A percentile compares a stretch with the other conserved stretches of the same genome.
phyloP scores from a whole-genome alignment of 495 filamentous ascomycete genomes.

The Cercophora samala region DNA sequence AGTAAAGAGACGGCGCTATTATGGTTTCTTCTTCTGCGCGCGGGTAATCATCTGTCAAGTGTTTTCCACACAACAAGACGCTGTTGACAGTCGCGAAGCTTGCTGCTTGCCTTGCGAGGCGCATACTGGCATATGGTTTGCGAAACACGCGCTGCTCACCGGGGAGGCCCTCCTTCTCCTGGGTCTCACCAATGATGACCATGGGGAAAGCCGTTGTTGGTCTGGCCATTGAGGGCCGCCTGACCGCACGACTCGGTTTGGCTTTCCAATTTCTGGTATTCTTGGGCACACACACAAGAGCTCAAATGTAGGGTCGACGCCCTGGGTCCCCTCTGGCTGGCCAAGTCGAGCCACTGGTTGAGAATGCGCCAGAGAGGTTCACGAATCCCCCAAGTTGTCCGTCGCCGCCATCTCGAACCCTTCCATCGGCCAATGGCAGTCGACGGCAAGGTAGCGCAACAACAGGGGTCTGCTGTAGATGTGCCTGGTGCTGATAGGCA shows the following conservation, averaged over 20 bases:
- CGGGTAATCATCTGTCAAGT: not conserved
- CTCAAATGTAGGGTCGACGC: slow-evolving; percentile 18
- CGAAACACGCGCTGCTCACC: not conserved
- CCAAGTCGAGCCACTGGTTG: slow-evolving; percentile 26
- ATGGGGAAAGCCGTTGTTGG: slow-evolving; percentile 1
- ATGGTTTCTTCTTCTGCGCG: not conserved
- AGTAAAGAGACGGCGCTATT: too few relatives aligned
- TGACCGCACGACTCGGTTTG: not conserved
- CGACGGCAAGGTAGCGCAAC: slow-evolving; percentile 12
- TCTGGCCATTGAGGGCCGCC: not conserved
- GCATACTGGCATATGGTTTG: not conserved
- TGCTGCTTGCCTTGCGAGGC: not conserved
- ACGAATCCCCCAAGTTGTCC: slow-evolving; percentile 22
- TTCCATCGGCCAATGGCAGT: slow-evolving; percentile 27
- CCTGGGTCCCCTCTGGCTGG: slow-evolving; percentile 17
- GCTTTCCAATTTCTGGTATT: not conserved
- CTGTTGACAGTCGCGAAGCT: not conserved
- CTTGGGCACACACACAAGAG: slow-evolving; percentile 7
- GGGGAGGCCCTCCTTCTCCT: not conserved
- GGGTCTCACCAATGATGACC: slow-evolving; percentile 9
- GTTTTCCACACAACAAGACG: not conserved
- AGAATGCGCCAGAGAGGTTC: slow-evolving; percentile 35
- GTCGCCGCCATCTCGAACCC: slow-evolving; percentile 23
- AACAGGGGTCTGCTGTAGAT: slow-evolving; percentile 25
- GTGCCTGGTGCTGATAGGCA: slow-evolving; percentile 19